A percentile compares a stretch with the other conserved stretches of the same genome.
Conservation (phyloP, 2,329 filamentous ascomycete genomes). For the Atkinsonella texensis region DNA sequence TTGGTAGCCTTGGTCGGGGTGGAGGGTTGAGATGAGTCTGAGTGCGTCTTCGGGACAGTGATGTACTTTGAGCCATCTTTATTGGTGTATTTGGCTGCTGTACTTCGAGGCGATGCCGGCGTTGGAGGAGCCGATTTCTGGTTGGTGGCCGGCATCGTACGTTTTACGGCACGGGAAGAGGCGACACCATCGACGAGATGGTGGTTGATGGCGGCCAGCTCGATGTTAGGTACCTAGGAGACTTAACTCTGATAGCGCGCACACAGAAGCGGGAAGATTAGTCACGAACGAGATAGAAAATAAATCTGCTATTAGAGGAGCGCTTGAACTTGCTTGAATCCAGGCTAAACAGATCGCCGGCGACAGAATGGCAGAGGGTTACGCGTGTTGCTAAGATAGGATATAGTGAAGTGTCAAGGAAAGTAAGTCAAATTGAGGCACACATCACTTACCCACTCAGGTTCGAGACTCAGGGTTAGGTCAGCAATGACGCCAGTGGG, state of each 20-base stretch:
- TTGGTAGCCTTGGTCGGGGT: conserved; percentile 32
- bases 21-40: conserved; percentile 42
- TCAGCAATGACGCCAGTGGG: conserved; percentile 27
- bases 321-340: background rate
- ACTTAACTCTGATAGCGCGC: background rate
- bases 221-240: background rate
- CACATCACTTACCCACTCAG: conserved; percentile 17
- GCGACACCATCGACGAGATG: conserved; percentile 27
- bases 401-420: conserved; percentile 5
- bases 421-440: conserved; percentile 25
- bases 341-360: background rate
- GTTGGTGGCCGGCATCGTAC: conserved; percentile 40
- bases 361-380: background rate
- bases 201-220: conserved; percentile 8
- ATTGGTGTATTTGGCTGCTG: conserved; percentile 52
- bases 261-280: background rate
- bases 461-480: conserved; percentile 21
- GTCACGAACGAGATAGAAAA: background rate
- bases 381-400: conserved; percentile 3
- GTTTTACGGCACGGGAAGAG: conserved; percentile 21
- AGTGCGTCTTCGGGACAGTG: conserved; percentile 46
- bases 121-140: conserved; percentile 35
- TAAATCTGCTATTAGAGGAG: background rate
- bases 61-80: conserved; percentile 61
- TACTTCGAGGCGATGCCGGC: conserved; percentile 40